A percentile compares a stretch with the other conserved stretches of the same genome.
Evolutionary conservation across 1,284 basidiomycete genomes (phyloP).

Genomic region (Phylloporus gajari): DNA sequence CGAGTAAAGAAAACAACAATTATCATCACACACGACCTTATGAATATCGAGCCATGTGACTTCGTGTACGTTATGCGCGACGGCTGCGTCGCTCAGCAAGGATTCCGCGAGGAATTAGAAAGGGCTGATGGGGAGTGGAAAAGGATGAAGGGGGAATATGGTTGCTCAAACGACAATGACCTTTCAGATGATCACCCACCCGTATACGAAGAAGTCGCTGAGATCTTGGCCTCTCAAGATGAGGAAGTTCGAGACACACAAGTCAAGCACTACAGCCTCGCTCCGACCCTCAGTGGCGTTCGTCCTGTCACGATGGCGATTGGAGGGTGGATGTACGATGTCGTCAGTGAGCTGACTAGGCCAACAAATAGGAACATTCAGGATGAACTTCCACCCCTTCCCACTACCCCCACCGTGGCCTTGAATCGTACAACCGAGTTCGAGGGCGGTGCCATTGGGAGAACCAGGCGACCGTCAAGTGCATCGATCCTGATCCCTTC

Average conservation of each 20-base stretch:
- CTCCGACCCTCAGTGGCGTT: constrained; percentile 35
- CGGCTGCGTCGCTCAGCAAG: constrained; percentile 88
- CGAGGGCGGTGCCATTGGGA: constrained; percentile 30
- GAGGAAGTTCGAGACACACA: constrained; percentile 46
- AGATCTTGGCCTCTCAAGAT: constrained; percentile 52
- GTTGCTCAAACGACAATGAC: constrained; percentile 50
- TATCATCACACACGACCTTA: constrained; percentile 96
- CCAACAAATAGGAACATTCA: constrained; percentile 7
- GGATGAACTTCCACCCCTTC: constrained; percentile 16
- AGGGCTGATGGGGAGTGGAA: constrained; percentile 60
- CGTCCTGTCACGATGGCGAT: constrained; percentile 49
- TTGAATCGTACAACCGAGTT: constrained; percentile 23
- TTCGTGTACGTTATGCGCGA: constrained; percentile 93
- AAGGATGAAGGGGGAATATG: constrained; percentile 63
- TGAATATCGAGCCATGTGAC: constrained; percentile 80
- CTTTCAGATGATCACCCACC: constrained; percentile 46
- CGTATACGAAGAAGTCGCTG: constrained; percentile 54
- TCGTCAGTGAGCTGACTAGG: constrained; percentile 71
- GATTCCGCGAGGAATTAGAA: constrained; percentile 83
- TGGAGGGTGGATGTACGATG: constrained; percentile 84
- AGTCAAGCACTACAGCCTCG: constrained; percentile 39
- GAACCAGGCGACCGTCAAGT: constrained; percentile 51
- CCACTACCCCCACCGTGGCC: neutral
- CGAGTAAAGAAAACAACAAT: constrained; percentile 85
- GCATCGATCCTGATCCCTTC: constrained; percentile 44